Base-by-base conservation (phyloP, 345 rosid species). In the Anacardium occidentale region DNA sequence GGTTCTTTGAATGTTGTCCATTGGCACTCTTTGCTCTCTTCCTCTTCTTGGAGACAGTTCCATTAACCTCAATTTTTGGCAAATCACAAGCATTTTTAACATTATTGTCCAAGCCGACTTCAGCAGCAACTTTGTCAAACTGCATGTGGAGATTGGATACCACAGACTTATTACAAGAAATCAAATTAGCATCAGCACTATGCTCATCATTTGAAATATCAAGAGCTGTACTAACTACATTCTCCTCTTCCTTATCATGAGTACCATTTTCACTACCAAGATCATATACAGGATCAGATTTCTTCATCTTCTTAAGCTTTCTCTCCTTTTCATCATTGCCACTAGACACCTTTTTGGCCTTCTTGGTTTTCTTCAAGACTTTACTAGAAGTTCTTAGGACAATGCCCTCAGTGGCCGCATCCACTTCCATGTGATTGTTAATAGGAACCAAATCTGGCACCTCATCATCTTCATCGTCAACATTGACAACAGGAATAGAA, bases 41-140 rank as follows among this genome's bases (percentile, higher is more conserved):
- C 80, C 94, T 87, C 90, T 87, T 91, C 81, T 88, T 92, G 34
- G 76, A 50, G 69, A 78, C 75, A 70, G 68, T 70, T 48, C 87
- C 79, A 65, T 83, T 73, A 50, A 61, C 62, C 42, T 62, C 68
- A 63, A 75, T 79, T n/a, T 79, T 75, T 34, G 78, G 83, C 52
- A 69, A 37, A 71, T 73, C 87, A 48, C 88, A 84, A 48, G 79
- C 79, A 80, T 78, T 89, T 37, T 77, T 80, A 42, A 82, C 83
- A 60, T 76, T 77, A 29, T 62, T 59, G 52, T 70, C 79, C 68
- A 85, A 42, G 54, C 84, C 89, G 75, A 77, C 87, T 78, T 88
- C 98, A 2, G 85, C 84, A 17, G 99, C 98, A 66, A 90, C 90
- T 75, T 85, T 91, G 83, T 95, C 98, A 84, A 95, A 92, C 87